phyloP scores from a whole-genome alignment of 1,284 basidiomycete genomes.

The Caloboletus firmus region DNA sequence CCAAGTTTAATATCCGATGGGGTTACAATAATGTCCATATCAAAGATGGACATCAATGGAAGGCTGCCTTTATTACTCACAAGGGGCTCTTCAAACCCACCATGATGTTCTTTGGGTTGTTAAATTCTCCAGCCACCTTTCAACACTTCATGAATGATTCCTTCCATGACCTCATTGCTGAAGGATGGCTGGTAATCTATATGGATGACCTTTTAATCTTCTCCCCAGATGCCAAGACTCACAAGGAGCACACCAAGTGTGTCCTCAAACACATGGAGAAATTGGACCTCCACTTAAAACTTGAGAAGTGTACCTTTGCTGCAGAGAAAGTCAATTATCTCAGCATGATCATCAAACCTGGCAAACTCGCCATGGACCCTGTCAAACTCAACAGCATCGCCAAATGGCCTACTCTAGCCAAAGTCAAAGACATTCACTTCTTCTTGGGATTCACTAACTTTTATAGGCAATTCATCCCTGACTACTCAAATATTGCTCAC shows the following conservation, averaged over 20 bases:
- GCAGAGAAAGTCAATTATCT: too few relatives aligned
- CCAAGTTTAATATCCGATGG: neutral
- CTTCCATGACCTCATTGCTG: conserved; percentile 9
- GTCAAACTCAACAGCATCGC: too few relatives aligned
- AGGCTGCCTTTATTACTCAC: conserved; percentile 1
- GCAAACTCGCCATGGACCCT: too few relatives aligned
- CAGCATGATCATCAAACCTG: too few relatives aligned
- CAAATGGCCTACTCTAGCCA: too few relatives aligned
- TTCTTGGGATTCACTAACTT: too few relatives aligned
- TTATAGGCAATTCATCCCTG: too few relatives aligned
- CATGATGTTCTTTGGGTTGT: neutral
- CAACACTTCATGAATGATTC: neutral
- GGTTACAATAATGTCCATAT: conserved; percentile 3
- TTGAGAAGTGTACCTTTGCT: too few relatives aligned
- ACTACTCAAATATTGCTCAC: too few relatives aligned
- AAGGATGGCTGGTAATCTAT: conserved; percentile 12
- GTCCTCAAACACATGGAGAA: conserved; percentile 35
- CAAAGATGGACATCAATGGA: conserved; percentile 28
- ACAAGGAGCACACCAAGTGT: conserved; percentile 14
- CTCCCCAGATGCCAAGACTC: neutral
- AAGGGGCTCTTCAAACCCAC: conserved; percentile 6
- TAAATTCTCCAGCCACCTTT: neutral
- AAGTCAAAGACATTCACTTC: too few relatives aligned
- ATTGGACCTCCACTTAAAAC: conserved; percentile 35
- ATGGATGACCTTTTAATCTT: conserved; percentile 30